Conservation (phyloP, 208 protist genomes). For the Phytomonas sp. region DNA sequence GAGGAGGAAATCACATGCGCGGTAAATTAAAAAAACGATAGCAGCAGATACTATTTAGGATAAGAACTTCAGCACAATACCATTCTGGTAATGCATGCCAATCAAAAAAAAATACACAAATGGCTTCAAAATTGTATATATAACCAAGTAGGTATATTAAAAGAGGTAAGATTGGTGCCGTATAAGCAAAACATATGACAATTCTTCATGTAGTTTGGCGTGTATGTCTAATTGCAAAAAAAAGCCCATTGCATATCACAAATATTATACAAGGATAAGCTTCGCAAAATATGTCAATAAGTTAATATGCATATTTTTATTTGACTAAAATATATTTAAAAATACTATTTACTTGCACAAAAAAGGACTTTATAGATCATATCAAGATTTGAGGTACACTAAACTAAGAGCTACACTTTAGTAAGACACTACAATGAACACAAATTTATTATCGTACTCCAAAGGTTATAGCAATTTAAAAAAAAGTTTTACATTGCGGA, state of each 20-base stretch:
- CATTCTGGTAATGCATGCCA: constrained; percentile 7
- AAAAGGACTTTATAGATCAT: neutral
- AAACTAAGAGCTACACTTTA: neutral
- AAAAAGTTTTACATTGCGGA: neutral
- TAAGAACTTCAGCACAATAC: neutral
- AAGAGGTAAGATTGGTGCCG: neutral
- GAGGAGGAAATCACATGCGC: neutral
- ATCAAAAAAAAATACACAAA: neutral
- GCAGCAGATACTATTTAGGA: neutral
- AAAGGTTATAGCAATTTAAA: neutral
- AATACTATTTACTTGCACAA: neutral
- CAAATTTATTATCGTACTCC: neutral
- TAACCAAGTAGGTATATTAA: constrained; percentile 8
- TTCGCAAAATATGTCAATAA: neutral
- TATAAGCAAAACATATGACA: neutral
- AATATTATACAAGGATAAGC: constrained; percentile 1
- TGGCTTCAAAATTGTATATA: constrained; percentile 4
- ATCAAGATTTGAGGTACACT: neutral
- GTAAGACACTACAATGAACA: neutral
- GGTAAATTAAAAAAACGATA: neutral
- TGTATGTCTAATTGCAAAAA: neutral
- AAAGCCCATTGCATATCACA: neutral
- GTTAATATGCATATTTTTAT: neutral
- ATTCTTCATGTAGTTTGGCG: neutral
- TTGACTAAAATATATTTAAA: neutral